phyloP scores from a whole-genome alignment of 371 early-diverging fungal species.

The Mucor circinelloides region DNA sequence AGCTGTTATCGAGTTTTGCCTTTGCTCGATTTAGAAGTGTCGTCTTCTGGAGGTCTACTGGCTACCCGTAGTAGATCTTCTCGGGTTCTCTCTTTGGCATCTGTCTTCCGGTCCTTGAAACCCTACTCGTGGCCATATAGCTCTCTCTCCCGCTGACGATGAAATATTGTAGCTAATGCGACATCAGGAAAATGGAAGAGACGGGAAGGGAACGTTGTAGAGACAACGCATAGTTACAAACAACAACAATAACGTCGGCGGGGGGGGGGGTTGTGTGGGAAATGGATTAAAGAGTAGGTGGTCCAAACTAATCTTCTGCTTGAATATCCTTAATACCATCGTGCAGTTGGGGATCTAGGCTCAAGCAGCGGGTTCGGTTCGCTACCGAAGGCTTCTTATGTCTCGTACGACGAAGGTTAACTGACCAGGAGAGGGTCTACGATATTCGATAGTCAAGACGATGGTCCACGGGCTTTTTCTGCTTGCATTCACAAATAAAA shows the following conservation, averaged over 20 bases:
- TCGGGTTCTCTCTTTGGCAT: background rate
- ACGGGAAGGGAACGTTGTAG: background rate
- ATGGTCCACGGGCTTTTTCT: background rate
- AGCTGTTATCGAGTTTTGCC: background rate
- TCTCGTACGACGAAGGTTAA: background rate
- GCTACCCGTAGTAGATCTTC: background rate
- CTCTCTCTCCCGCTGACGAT: background rate
- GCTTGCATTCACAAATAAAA: background rate
- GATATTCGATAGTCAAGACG: background rate
- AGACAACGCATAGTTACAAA: background rate
- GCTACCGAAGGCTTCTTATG: background rate
- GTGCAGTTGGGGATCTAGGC: background rate
- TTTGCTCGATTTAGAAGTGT: background rate
- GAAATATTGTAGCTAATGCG: background rate
- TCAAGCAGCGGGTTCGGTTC: background rate
- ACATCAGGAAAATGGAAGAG: background rate
- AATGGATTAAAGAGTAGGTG: background rate
- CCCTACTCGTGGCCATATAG: background rate
- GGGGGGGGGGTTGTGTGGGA: background rate
- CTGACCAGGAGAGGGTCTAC: background rate
- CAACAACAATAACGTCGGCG: slow-evolving; percentile 4
- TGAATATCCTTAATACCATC: background rate
- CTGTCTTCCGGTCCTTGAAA: background rate
- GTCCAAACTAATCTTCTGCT: slow-evolving; percentile 8
- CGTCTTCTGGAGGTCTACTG: background rate